Percentiles rank a stretch among this genome's conserved stretches.
phyloP scores from a whole-genome alignment of 2,329 filamentous ascomycete genomes.

The Colletotrichum gigasporum region DNA sequence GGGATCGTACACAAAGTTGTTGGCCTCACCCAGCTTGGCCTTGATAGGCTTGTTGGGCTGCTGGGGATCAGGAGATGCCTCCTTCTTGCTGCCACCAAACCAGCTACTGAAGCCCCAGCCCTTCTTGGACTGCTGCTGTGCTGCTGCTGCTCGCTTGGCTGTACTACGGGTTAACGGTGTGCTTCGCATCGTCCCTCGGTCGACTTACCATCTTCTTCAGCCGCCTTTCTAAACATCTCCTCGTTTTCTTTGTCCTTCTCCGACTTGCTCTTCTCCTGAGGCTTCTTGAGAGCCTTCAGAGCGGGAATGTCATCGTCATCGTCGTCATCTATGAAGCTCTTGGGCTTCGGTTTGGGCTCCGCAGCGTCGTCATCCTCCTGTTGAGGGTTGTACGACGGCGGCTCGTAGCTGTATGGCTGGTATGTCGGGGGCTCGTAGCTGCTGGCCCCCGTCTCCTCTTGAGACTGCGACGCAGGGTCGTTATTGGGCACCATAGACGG shows the following conservation, averaged over 20 bases:
- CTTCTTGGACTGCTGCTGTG: slow-evolving; percentile 61
- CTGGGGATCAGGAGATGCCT: slow-evolving; percentile 51
- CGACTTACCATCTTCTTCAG: slow-evolving; percentile 77
- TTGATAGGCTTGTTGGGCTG: slow-evolving; percentile 74
- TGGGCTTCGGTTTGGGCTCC: slow-evolving; percentile 73
- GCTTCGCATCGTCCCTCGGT: too few species aligned
- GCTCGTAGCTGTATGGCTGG: slow-evolving; percentile 67
- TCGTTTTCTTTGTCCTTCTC: slow-evolving; percentile 83
- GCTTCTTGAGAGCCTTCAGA: slow-evolving; percentile 50
- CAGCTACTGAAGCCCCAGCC: slow-evolving; percentile 87
- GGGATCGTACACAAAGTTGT: slow-evolving; percentile 91
- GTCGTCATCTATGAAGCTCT: slow-evolving; percentile 84
- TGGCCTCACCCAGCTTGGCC: slow-evolving; percentile 94
- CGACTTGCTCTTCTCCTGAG: slow-evolving; percentile 68
- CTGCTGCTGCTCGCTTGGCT: slow-evolving; percentile 69
- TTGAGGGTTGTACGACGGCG: slow-evolving; percentile 65
- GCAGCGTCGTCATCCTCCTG: slow-evolving; percentile 58
- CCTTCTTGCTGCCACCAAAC: slow-evolving; percentile 80
- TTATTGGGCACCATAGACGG: slow-evolving; percentile 48
- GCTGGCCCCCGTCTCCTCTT: slow-evolving; percentile 44
- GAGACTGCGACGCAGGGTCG: slow-evolving; percentile 37
- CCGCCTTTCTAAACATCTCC: slow-evolving; percentile 86
- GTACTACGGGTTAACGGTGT: too few species aligned
- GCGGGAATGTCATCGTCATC: slow-evolving; percentile 75
- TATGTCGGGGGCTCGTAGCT: slow-evolving; percentile 71